These are phyloP conservation scores for Acidiella bohemica DNA, from an alignment of 495 filamentous ascomycete genomes.

Conservation along the genomic window DNA sequence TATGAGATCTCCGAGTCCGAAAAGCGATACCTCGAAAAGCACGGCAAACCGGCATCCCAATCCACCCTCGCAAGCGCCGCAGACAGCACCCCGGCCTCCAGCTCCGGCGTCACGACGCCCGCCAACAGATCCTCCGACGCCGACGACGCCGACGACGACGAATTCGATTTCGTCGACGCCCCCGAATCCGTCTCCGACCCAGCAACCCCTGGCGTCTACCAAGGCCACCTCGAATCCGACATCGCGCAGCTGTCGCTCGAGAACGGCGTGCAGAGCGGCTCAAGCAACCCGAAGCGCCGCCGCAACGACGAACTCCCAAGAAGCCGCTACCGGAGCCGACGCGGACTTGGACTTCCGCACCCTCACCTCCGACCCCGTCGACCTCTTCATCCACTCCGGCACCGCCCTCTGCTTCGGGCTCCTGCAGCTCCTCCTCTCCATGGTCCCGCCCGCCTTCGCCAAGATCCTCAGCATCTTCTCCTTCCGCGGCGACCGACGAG, in stretches of 20 bases:
- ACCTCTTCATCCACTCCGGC: constrained; percentile 80
- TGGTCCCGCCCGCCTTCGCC: constrained; percentile 80
- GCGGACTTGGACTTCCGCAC: constrained; percentile 14
- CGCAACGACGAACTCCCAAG: no score
- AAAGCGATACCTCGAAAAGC: constrained; percentile 35
- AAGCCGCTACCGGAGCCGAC: constrained; percentile 8
- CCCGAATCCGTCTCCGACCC: constrained; percentile 25
- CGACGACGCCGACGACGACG: constrained; percentile 24
- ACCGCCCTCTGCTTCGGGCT: constrained; percentile 80
- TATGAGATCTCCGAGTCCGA: constrained; percentile 59
- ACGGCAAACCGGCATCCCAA: constrained; percentile 24
- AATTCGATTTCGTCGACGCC: constrained; percentile 35
- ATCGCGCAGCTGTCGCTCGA: constrained; percentile 25
- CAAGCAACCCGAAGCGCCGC: no score
- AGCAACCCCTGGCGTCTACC: no score
- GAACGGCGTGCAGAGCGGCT: constrained; percentile 5
- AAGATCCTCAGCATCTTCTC: constrained; percentile 78
- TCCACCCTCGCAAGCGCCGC: not conserved
- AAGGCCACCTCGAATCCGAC: no score
- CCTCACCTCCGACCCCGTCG: constrained; percentile 31
- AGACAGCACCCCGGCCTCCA: not conserved
- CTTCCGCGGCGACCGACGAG: constrained; percentile 78
- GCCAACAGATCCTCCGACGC: constrained; percentile 4
- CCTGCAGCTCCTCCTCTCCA: constrained; percentile 69
- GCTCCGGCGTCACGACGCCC: constrained; percentile 10